These are phyloP conservation scores for Dryas drummondii DNA, from an alignment of 306 rosid species.

Conservation along the genomic window DNA sequence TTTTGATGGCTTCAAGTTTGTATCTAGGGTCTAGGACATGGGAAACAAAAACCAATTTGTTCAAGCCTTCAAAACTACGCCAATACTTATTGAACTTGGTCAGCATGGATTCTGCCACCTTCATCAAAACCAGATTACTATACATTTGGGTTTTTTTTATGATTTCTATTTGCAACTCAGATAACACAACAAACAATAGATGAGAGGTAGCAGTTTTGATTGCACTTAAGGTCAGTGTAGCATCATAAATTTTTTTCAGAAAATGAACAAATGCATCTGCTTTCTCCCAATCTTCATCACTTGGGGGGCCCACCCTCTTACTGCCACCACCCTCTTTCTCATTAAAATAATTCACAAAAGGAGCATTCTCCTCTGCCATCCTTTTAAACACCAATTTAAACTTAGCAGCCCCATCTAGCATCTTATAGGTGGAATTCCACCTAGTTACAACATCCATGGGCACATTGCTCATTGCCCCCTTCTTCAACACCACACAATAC, in stretches of 20 bases:
- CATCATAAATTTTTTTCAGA: background rate
- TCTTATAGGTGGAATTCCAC: background rate
- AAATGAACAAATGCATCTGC: background rate
- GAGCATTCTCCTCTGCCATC: background rate
- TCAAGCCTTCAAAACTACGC: background rate
- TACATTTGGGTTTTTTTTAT: too few species aligned
- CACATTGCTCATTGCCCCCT: background rate
- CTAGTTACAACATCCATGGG: background rate
- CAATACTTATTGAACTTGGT: background rate
- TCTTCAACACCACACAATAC: too few species aligned
- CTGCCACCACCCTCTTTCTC: background rate
- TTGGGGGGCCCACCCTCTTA: background rate
- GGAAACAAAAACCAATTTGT: background rate
- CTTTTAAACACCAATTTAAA: background rate
- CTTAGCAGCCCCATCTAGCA: background rate
- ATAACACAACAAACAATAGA: background rate
- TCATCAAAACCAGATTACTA: background rate
- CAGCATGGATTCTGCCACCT: background rate
- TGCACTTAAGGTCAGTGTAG: background rate
- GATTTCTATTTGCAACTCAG: background rate
- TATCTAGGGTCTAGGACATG: background rate
- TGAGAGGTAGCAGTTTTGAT: background rate
- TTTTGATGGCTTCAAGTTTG: background rate
- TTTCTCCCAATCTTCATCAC: background rate
- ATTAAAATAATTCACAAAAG: background rate